Conservation (phyloP, 257 asterid genomes). For the Ocimum tenuiflorum region DNA sequence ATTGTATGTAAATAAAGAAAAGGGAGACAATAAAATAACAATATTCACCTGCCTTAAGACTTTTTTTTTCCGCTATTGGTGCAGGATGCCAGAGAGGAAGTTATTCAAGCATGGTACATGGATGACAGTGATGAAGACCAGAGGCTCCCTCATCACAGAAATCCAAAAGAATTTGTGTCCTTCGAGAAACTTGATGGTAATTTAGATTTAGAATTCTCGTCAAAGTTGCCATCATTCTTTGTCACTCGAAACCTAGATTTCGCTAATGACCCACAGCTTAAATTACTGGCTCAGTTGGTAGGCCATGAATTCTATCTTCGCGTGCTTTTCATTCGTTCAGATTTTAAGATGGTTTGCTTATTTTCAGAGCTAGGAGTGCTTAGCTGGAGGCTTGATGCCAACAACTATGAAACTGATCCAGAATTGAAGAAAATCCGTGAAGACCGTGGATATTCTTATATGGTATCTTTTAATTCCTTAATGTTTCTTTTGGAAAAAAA, state of each 20-base stretch:
- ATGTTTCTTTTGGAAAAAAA: neutral
- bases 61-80: constrained; percentile 20
- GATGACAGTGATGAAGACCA: constrained; percentile 84
- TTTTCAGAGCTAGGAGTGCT: constrained; percentile 77
- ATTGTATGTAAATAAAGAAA: neutral
- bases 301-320: neutral
- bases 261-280: neutral
- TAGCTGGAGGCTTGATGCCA: constrained; percentile 93
- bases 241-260: neutral
- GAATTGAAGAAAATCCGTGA: constrained; percentile 81
- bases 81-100: constrained; percentile 68
- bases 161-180: constrained; percentile 72
- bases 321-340: neutral
- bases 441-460: constrained; percentile 74
- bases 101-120: constrained; percentile 97
- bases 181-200: constrained; percentile 84
- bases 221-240: neutral
- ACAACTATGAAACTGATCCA: constrained; percentile 82
- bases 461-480: constrained; percentile 34
- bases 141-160: constrained; percentile 86
- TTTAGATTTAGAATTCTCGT: neutral
- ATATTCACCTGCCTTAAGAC: neutral
- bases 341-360: constrained; percentile 12
- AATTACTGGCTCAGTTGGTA: neutral
- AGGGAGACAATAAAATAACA: neutral